These are phyloP conservation scores for Coprinopsis cinerea DNA, from an alignment of 768 basidiomycete species.

Conservation along the genomic window DNA sequence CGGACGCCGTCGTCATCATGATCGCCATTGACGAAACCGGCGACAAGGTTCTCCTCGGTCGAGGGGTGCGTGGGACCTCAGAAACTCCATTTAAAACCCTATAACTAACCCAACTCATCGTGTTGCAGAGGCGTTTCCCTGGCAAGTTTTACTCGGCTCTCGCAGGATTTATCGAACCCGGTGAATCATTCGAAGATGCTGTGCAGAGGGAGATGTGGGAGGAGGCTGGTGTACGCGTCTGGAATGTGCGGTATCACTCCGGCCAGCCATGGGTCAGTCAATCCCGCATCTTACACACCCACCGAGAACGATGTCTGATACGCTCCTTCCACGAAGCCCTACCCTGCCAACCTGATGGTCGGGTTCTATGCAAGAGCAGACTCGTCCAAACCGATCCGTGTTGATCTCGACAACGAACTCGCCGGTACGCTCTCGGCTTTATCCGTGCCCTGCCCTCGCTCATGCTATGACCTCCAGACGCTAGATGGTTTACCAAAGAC, in stretches of 20 bases:
- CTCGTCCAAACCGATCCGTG: slow-evolving; percentile 64
- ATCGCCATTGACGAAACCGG: slow-evolving; percentile 73
- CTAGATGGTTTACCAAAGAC: slow-evolving; percentile 79
- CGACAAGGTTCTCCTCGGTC: slow-evolving; percentile 81
- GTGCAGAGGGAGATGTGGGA: slow-evolving; percentile 93
- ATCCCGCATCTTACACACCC: background rate
- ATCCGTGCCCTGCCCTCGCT: background rate
- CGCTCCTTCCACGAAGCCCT: slow-evolving; percentile 55
- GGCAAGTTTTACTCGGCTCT: slow-evolving; percentile 79
- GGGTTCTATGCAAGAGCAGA: slow-evolving; percentile 83
- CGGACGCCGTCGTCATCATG: slow-evolving; percentile 91
- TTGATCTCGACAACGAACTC: slow-evolving; percentile 94
- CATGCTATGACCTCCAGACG: slow-evolving; percentile 54
- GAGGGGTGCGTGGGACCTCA: slow-evolving; percentile 51
- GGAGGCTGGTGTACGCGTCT: slow-evolving; percentile 87
- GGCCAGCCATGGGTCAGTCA: slow-evolving; percentile 75
- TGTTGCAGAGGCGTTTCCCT: slow-evolving; percentile 54
- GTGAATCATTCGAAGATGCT: slow-evolving; percentile 91
- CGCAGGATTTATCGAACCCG: slow-evolving; percentile 93
- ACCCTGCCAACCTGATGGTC: slow-evolving; percentile 85
- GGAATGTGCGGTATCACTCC: slow-evolving; percentile 80
- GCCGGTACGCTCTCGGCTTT: slow-evolving; percentile 47
- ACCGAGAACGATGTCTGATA: background rate
- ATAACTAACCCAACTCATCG: slow-evolving; percentile 2
- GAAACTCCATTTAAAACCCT: background rate